A percentile compares a stretch with the other conserved stretches of the same genome.
phyloP scores from a whole-genome alignment of 345 rosid genomes.

The Eutrema japonicum region DNA sequence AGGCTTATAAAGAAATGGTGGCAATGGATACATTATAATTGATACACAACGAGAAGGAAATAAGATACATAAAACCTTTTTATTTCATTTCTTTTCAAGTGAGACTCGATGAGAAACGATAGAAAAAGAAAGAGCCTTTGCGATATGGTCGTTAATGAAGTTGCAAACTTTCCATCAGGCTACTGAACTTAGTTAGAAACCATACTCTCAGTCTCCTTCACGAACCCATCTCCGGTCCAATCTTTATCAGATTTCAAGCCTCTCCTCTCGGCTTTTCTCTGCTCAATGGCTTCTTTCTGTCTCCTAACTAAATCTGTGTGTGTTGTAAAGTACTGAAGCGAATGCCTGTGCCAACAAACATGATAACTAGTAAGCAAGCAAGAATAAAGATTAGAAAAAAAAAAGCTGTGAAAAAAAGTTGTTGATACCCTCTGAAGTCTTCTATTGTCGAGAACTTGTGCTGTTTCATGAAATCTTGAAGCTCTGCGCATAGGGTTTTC shows the following conservation, averaged over 20 bases:
- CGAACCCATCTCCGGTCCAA: constrained; percentile 98
- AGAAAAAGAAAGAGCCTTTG: constrained; percentile 7
- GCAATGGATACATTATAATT: neutral
- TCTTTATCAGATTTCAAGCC: constrained; percentile 94
- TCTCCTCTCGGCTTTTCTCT: constrained; percentile 71
- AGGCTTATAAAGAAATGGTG: constrained; percentile 3
- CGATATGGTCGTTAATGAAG: constrained; percentile 6
- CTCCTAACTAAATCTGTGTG: constrained; percentile 82
- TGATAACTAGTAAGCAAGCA: neutral
- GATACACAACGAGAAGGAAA: constrained; percentile 4
- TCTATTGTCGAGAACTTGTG: constrained; percentile 83
- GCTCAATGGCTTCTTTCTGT: constrained; percentile 83
- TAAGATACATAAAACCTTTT: constrained; percentile 4
- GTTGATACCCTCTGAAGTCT: constrained; percentile 87
- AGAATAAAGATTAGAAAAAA: neutral
- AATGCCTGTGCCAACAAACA: constrained; percentile 50
- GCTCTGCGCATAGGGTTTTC: constrained; percentile 77
- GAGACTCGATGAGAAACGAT: constrained; percentile 2
- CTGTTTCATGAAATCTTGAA: constrained; percentile 83
- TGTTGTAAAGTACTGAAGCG: constrained; percentile 88
- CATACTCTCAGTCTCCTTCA: constrained; percentile 92
- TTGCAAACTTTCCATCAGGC: constrained; percentile 14
- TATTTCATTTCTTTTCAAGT: constrained; percentile 15
- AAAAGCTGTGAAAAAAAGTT: neutral
- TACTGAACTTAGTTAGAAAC: constrained; percentile 66